Conservation (phyloP, 2,329 filamentous ascomycete species). For the Aspergillus thermomutatus region DNA sequence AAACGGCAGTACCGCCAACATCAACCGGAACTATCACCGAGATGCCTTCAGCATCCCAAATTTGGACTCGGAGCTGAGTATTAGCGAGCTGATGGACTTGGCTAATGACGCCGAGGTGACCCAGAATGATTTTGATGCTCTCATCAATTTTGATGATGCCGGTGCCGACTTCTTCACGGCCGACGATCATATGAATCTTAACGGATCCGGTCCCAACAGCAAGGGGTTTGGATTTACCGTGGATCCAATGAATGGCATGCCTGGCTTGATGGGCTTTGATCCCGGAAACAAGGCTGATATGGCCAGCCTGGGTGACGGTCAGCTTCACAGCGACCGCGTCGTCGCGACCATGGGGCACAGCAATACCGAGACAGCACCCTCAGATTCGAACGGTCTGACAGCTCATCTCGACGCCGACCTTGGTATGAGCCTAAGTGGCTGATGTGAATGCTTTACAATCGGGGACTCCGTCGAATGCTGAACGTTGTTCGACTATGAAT, state of each 20-base stretch:
- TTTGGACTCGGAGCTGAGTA: conserved; percentile 32
- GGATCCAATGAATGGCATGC: conserved; percentile 9
- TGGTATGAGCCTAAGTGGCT: conserved; percentile 12
- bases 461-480: background rate
- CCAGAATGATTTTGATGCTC: conserved; percentile 44
- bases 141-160: conserved; percentile 46
- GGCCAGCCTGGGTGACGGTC: conserved; percentile 2
- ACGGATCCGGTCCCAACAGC: conserved; percentile 1
- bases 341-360: background rate
- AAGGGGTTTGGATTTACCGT: conserved; percentile 14
- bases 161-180: conserved; percentile 34
- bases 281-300: conserved; percentile 14
- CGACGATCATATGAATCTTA: conserved; percentile 19
- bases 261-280: conserved; percentile 15
- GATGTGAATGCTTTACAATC: background rate
- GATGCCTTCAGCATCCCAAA: conserved; percentile 31
- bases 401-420: conserved; percentile 20
- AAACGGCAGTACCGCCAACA: conserved; percentile 39
- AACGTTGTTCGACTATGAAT: background rate
- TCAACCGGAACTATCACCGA: conserved; percentile 28
- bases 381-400: conserved; percentile 8
- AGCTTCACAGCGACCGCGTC: background rate
- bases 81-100: conserved; percentile 42
- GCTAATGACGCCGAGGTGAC: conserved; percentile 45
- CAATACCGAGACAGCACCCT: conserved; percentile 4